Conservation (phyloP, 116 monocot species). For the Papilionanthe hybrid region DNA sequence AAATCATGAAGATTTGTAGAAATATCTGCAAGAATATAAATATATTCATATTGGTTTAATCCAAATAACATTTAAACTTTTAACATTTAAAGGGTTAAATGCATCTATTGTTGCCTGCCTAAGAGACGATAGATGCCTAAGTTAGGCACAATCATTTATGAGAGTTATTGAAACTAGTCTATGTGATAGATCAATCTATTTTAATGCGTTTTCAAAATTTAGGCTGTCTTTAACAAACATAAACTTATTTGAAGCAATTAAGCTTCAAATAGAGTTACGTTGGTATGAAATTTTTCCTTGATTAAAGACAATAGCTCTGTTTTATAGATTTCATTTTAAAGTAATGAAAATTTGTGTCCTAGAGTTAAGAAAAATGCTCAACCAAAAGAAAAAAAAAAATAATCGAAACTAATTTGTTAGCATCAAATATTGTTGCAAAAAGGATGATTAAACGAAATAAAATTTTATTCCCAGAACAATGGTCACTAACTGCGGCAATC, state of each 20-base stretch:
- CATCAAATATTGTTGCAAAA: too few relatives aligned
- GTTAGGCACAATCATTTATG: background rate
- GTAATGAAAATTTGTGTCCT: too few relatives aligned
- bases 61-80: background rate
- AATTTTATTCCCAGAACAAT: too few relatives aligned
- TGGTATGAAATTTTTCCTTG: background rate
- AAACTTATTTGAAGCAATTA: background rate
- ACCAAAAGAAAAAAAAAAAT: too few relatives aligned
- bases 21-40: background rate
- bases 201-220: background rate
- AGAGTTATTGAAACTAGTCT: background rate
- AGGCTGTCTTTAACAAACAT: background rate
- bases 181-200: background rate
- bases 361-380: too few relatives aligned
- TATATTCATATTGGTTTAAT: background rate
- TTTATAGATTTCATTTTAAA: too few relatives aligned
- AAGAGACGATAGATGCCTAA: background rate
- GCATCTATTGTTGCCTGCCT: background rate
- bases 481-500: too few relatives aligned
- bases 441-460: too few relatives aligned
- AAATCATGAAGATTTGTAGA: background rate
- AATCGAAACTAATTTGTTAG: too few relatives aligned
- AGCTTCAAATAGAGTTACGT: background rate
- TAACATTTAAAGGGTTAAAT: background rate
- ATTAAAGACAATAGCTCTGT: background rate